Percentiles rank a stretch among this genome's conserved stretches.
Conservation (phyloP, 352 stramenopile species). For the Phytophthora europaea region DNA sequence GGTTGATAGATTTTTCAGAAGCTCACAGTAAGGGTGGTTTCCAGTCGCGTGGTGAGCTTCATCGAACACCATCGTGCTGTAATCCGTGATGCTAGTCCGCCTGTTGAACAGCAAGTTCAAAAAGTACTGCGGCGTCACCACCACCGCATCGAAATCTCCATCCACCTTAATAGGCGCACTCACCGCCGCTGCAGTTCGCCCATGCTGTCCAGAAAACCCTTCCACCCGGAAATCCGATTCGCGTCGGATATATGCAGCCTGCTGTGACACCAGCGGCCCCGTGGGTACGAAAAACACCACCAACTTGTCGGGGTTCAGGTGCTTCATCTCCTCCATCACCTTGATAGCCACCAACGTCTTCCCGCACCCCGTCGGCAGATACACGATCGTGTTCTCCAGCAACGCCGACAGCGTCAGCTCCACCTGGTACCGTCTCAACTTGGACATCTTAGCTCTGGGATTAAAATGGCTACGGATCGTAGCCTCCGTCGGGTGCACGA, state of each 20-base stretch:
- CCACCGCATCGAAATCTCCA: conserved; percentile 51
- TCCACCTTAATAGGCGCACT: conserved; percentile 28
- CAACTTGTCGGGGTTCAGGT: conserved; percentile 62
- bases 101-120: conserved; percentile 60
- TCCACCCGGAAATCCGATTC: conserved; percentile 67
- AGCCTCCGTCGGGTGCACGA: conserved; percentile 43
- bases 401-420: conserved; percentile 75
- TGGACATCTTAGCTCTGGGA: conserved; percentile 53
- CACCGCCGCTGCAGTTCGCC: conserved; percentile 9
- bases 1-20: conserved; percentile 53
- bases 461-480: conserved; percentile 45
- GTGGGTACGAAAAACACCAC: conserved; percentile 82
- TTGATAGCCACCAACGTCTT: conserved; percentile 86
- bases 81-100: conserved; percentile 56
- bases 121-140: conserved; percentile 81
- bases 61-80: conserved; percentile 83
- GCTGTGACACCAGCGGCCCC: conserved; percentile 77
- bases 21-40: conserved; percentile 68
- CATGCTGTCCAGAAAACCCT: conserved; percentile 70
- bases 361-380: conserved; percentile 79
- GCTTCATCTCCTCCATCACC: conserved; percentile 72
- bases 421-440: conserved; percentile 71
- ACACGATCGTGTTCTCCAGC: conserved; percentile 85
- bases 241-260: conserved; percentile 74
- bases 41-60: conserved; percentile 82